phyloP scores from a whole-genome alignment of 1,284 basidiomycete species.

The Paramarasmius palmivorus region DNA sequence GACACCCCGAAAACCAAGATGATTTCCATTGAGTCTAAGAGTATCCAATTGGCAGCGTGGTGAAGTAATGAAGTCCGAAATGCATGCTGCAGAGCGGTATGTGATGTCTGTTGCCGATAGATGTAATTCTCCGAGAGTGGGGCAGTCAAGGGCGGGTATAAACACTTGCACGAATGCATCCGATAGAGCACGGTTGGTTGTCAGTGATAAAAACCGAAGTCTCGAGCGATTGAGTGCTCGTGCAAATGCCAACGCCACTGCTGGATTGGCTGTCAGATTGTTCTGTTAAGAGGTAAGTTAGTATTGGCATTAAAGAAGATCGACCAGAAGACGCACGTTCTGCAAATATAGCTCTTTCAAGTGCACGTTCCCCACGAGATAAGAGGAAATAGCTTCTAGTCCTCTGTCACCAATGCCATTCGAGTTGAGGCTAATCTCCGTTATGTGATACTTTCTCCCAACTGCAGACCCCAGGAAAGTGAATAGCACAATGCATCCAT shows the following conservation, averaged over 20 bases:
- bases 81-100: constrained; percentile 37
- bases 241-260: constrained; percentile 36
- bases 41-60: constrained; percentile 49
- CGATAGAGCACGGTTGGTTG: constrained; percentile 40
- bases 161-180: constrained; percentile 54
- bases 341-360: constrained; percentile 54
- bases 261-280: constrained; percentile 37
- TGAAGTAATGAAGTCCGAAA: constrained; percentile 55
- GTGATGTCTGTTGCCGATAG: constrained; percentile 57
- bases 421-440: constrained; percentile 57
- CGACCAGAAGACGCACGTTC: constrained; percentile 43
- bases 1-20: constrained; percentile 46
- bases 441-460: constrained; percentile 48
- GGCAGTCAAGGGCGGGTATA: constrained; percentile 45
- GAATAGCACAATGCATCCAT: constrained; percentile 58
- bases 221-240: constrained; percentile 49
- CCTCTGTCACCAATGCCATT: constrained; percentile 57
- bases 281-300: constrained; percentile 37
- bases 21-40: constrained; percentile 59
- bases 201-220: constrained; percentile 45
- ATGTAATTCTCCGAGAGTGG: constrained; percentile 53
- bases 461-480: constrained; percentile 49
- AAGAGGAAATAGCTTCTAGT: constrained; percentile 51
- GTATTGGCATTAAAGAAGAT: background rate
- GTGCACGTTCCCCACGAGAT: constrained; percentile 46